These are phyloP conservation scores for Sanghuangporus baumii DNA, from an alignment of 1,284 basidiomycete genomes.

Conservation along the genomic window DNA sequence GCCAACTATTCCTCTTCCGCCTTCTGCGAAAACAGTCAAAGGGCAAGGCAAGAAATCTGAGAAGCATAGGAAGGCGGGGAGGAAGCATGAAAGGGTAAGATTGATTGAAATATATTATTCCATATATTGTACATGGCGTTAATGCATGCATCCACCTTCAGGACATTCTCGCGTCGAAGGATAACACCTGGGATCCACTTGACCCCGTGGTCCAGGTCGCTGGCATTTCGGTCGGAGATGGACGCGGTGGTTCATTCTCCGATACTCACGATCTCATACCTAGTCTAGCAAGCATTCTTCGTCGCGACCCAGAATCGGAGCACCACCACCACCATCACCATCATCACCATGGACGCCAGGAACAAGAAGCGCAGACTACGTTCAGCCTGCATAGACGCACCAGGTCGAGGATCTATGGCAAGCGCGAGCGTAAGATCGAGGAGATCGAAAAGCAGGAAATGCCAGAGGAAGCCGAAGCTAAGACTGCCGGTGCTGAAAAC, in stretches of 20 bases:
- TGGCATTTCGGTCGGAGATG: constrained; percentile 22
- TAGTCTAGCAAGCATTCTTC: constrained; percentile 9
- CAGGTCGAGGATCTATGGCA: constrained; percentile 4
- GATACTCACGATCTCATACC: neutral
- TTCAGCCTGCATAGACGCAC: constrained; percentile 6
- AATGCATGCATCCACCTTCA: neutral
- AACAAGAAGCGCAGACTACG: constrained; percentile 8
- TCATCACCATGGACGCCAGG: constrained; percentile 7
- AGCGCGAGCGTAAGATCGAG: neutral
- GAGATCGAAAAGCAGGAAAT: neutral
- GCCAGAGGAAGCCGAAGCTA: neutral
- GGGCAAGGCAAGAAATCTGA: neutral
- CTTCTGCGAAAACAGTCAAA: neutral
- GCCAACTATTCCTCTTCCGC: neutral
- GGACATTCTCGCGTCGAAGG: neutral
- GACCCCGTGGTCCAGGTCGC: constrained; percentile 23
- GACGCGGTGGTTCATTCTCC: constrained; percentile 3
- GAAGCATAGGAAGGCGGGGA: neutral
- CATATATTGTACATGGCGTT: neutral
- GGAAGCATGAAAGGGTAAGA: neutral
- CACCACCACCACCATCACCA: constrained; percentile 8
- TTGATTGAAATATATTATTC: neutral
- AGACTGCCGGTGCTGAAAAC: neutral
- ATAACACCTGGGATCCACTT: constrained; percentile 10
- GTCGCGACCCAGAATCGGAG: neutral